A percentile compares a stretch with the other conserved stretches of the same genome.
Conservation (phyloP, 305 asterid species). For the Solanum chacoense region DNA sequence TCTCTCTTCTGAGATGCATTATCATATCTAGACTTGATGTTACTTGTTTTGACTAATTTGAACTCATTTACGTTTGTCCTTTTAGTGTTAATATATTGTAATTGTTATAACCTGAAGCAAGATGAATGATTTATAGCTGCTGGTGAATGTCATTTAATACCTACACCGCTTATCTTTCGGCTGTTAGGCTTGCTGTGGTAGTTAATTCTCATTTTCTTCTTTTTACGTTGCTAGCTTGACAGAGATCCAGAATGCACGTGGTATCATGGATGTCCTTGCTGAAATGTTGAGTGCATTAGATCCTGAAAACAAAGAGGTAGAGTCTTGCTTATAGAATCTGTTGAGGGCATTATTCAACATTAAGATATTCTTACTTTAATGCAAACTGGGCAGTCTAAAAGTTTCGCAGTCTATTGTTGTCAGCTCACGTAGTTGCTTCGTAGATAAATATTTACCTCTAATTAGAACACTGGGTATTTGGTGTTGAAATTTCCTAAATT, state of each 20-base stretch:
- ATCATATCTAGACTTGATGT: not conserved
- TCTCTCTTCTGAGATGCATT: not conserved
- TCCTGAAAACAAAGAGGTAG: conserved; percentile 90
- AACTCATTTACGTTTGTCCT: not conserved
- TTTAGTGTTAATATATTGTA: not conserved
- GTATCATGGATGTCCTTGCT: conserved; percentile 94
- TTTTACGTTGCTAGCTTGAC: conserved; percentile 49
- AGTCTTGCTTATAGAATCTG: not conserved
- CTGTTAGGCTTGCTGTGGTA: conserved; percentile 2
- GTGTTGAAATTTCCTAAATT: not conserved
- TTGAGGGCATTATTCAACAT: not conserved
- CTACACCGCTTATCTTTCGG: not conserved
- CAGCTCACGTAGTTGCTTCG: not conserved
- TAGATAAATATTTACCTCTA: not conserved
- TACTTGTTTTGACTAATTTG: not conserved
- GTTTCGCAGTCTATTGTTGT: not conserved
- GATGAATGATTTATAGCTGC: not conserved
- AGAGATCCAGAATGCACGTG: conserved; percentile 96
- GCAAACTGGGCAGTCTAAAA: not conserved
- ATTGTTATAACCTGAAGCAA: not conserved
- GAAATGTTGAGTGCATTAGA: conserved; percentile 96
- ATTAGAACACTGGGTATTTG: not conserved
- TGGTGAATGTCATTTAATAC: not conserved
- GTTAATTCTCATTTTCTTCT: conserved; percentile 3
- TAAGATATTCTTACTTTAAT: not conserved